A percentile compares a stretch with the other conserved stretches of the same genome.
Conservation (phyloP, 495 filamentous ascomycete genomes). For the Mycothermus thermophilus region DNA sequence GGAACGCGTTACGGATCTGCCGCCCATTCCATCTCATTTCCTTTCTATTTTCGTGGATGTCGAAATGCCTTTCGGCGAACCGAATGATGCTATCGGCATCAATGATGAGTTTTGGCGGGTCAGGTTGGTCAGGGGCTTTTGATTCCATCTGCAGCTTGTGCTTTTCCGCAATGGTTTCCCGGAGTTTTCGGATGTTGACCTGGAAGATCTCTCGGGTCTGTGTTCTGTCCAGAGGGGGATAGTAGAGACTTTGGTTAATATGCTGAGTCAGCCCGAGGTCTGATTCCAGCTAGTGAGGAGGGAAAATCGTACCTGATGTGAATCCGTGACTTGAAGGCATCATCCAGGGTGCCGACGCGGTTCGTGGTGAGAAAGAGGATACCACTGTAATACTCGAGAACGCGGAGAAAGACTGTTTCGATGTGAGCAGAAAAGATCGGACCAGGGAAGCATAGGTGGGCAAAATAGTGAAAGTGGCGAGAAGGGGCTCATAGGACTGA, state of each 20-base stretch:
- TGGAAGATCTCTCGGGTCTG: too few relatives aligned
- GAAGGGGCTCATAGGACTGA: not conserved
- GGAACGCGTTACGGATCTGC: conserved; percentile 26
- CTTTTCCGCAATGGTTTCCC: not conserved
- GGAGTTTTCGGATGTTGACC: not conserved
- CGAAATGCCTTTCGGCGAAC: not conserved
- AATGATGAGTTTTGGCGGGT: not conserved
- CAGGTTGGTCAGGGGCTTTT: not conserved
- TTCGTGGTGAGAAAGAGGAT: conserved; percentile 28
- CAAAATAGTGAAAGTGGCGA: too few relatives aligned
- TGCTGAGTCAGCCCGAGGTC: conserved; percentile 17
- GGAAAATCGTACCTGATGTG: conserved; percentile 26
- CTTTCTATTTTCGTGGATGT: not conserved
- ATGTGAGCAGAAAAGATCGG: too few relatives aligned
- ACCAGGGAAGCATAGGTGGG: too few relatives aligned
- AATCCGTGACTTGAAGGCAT: conserved; percentile 26
- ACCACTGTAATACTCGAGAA: conserved; percentile 26
- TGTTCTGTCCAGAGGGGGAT: too few relatives aligned
- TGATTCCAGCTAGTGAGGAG: conserved; percentile 13
- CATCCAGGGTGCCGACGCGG: conserved; percentile 25
- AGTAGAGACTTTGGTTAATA: too few relatives aligned
- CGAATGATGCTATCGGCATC: not conserved
- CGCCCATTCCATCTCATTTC: conserved; percentile 21
- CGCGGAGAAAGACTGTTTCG: conserved; percentile 38
- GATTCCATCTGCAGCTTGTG: too few relatives aligned